Evolutionary conservation across 495 filamentous ascomycete species (phyloP).

Genomic region (Hyaloscypha hepaticicola): DNA sequence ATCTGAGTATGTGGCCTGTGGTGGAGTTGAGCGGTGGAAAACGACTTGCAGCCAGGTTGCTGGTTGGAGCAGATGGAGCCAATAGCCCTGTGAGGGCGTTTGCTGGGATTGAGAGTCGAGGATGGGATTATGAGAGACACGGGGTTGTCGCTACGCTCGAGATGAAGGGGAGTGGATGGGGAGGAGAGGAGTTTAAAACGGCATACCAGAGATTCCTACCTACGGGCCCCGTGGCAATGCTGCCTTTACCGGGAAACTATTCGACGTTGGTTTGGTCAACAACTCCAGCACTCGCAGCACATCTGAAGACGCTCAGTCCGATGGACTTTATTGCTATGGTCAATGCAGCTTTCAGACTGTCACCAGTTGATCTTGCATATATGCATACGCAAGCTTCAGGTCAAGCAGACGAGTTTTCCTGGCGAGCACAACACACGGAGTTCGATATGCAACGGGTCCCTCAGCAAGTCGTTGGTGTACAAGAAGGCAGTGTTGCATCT

Average conservation of each 20-base stretch:
- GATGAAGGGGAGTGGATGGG: slow-evolving; percentile 58
- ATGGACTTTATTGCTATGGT: slow-evolving; percentile 82
- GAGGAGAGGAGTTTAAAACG: slow-evolving; percentile 56
- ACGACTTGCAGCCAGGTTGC: slow-evolving; percentile 72
- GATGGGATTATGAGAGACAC: slow-evolving; percentile 92
- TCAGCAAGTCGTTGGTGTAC: slow-evolving; percentile 61
- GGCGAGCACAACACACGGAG: slow-evolving; percentile 71
- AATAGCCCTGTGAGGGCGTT: slow-evolving; percentile 93
- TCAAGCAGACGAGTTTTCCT: slow-evolving; percentile 73
- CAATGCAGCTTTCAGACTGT: slow-evolving; percentile 89
- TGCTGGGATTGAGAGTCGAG: slow-evolving; percentile 76
- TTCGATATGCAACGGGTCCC: slow-evolving; percentile 52
- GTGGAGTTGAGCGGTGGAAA: slow-evolving; percentile 61
- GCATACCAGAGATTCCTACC: slow-evolving; percentile 97
- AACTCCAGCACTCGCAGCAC: slow-evolving; percentile 69
- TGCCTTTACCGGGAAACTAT: slow-evolving; percentile 80
- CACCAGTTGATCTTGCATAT: slow-evolving; percentile 73
- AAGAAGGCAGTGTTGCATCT: slow-evolving; percentile 77
- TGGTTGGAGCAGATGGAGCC: slow-evolving; percentile 91
- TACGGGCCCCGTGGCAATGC: slow-evolving; percentile 83
- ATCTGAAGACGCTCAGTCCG: slow-evolving; percentile 70
- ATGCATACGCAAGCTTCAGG: slow-evolving; percentile 63
- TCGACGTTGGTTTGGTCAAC: slow-evolving; percentile 94
- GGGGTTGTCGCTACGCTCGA: slow-evolving; percentile 88
- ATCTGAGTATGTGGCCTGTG: slow-evolving; percentile 85